Evolutionary conservation across 371 early-diverging fungal genomes (phyloP), one percentile per base, ranked within the genome.

Genomic region (Modicella reniformis): DNA sequence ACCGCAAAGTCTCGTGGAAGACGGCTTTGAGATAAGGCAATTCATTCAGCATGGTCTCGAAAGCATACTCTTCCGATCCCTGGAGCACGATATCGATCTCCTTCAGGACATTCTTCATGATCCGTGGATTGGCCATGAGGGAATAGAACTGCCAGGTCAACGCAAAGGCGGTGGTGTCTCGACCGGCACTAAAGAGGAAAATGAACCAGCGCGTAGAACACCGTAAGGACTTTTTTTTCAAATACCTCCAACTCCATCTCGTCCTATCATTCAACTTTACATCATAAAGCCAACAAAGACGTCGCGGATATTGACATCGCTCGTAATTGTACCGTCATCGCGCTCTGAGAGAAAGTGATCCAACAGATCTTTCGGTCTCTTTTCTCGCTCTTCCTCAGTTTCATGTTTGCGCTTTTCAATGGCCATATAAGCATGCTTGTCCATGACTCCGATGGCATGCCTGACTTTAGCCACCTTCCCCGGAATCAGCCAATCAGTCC

Each of bases 91-190:
- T 53, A 7, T 69, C 59, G 4, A 79, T 40, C 44, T 79, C 79
- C 28, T 72, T 44, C 1, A 67, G 40, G 19, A 72, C 34, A 49
- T 72, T 72, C 47, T 54, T 62, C 67, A 72, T 41, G 29, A 69
- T 44, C 1, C 70, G 47, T 23, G 79, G 79, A 40, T 70, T 65
- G 21, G 51, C 62, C 72, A 79, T 59, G 41, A 79, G 63, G 2
- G 58, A 56, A 40, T 72, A 72, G 21, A 72, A 79, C 55, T 66
- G 62, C 79, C 52, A 91, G 12, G 67, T 54, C 33, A 79, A 26
- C 25, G 73, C 40, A 30, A 65, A 80, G 9, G 86, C 87, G 4
- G 87, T 88, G 5, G 89, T 86, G 29, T 82, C 82, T 13, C 82
- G 73, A 8, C 82, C 82, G 13, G 79, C 79, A 13, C 80, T 34